Percentiles rank a stretch among this genome's conserved stretches.
These are phyloP conservation scores for Coemansia sp. DNA, from an alignment of 192 early-diverging fungal genomes.

Conservation along the genomic window DNA sequence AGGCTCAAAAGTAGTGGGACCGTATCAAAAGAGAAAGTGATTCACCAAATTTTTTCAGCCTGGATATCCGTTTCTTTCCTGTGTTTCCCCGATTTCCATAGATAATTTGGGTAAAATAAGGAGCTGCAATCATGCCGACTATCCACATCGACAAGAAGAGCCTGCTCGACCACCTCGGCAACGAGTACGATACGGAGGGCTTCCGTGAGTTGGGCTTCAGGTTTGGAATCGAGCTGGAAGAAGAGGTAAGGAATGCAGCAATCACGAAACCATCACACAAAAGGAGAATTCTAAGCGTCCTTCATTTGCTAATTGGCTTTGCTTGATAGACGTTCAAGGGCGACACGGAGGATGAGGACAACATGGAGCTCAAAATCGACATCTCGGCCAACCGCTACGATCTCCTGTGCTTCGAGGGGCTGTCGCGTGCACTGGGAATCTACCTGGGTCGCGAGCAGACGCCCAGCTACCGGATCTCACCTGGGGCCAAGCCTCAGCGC, in stretches of 20 bases:
- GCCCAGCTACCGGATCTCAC: slow-evolving; percentile 29
- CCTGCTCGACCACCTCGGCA: slow-evolving; percentile 80
- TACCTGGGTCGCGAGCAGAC: slow-evolving; percentile 69
- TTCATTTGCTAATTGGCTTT: not conserved
- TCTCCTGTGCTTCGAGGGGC: slow-evolving; percentile 94
- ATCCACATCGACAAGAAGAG: slow-evolving; percentile 89
- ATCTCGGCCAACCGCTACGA: slow-evolving; percentile 99
- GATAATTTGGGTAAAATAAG: not conserved
- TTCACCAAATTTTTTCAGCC: slow-evolving; percentile 12
- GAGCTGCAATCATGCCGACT: slow-evolving; percentile 79
- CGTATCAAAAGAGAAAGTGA: slow-evolving; percentile 8
- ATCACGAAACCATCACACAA: not conserved
- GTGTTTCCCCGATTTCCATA: not conserved
- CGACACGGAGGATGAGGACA: slow-evolving; percentile 54
- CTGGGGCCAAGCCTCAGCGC: slow-evolving; percentile 26
- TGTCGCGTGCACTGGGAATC: slow-evolving; percentile 81
- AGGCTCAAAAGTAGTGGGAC: not conserved
- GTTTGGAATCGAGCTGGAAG: slow-evolving; percentile 98
- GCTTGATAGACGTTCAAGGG: slow-evolving; percentile 31
- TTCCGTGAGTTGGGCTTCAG: slow-evolving; percentile 99
- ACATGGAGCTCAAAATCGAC: slow-evolving; percentile 90
- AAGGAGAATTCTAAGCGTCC: not conserved
- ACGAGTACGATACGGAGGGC: slow-evolving; percentile 69
- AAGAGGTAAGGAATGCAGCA: slow-evolving; percentile 74
- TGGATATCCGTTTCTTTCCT: not conserved